A percentile compares a stretch with the other conserved stretches of the same genome.
Conservation (phyloP, 768 basidiomycete genomes). For the Agrocybe chaxingu region DNA sequence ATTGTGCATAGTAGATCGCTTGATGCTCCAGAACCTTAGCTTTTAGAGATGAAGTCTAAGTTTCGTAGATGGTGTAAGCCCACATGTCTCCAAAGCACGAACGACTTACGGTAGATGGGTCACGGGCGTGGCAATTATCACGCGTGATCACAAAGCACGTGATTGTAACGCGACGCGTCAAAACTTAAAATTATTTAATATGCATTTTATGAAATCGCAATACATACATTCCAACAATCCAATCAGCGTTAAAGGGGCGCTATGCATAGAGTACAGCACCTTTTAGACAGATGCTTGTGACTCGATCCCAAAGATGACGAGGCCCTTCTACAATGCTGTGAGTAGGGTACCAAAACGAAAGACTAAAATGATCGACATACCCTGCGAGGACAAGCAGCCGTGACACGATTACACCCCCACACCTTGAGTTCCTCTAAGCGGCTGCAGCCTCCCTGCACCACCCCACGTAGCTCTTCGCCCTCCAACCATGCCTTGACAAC, state of each 20-base stretch:
- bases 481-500: constrained; percentile 67
- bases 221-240: no score
- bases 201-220: no score
- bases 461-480: constrained; percentile 22
- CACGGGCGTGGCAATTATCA: no score
- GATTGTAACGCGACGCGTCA: no score
- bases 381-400: constrained; percentile 35
- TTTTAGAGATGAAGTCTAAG: no score
- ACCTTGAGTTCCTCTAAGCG: constrained; percentile 44
- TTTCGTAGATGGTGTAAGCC: no score
- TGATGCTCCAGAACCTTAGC: no score
- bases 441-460: constrained; percentile 28
- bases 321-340: constrained; percentile 10
- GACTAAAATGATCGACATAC: constrained; percentile 21
- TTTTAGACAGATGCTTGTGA: constrained; percentile 10
- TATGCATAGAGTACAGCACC: neutral
- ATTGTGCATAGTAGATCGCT: no score
- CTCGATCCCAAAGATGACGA: constrained; percentile 14
- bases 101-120: no score
- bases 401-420: constrained; percentile 54
- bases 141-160: no score
- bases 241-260: neutral
- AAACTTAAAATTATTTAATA: no score
- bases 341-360: neutral
- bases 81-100: no score